phyloP scores from a whole-genome alignment of 345 rosid genomes.

The Moricandia arvensis region DNA sequence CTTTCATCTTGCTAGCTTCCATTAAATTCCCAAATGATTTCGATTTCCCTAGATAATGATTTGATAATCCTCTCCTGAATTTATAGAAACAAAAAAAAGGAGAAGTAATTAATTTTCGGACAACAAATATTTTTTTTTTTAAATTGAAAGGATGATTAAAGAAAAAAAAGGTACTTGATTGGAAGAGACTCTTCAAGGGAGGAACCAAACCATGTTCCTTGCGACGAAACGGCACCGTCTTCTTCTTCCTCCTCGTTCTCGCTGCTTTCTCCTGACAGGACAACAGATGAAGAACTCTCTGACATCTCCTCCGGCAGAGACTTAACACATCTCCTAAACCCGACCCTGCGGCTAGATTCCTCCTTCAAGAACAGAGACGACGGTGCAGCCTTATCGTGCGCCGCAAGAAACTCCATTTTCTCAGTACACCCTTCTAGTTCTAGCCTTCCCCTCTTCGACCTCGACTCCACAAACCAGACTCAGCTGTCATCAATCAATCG shows the following conservation, averaged over 20 bases:
- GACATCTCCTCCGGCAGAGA: slow-evolving; percentile 33
- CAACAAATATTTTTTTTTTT: not conserved
- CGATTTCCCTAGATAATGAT: slow-evolving; percentile 72
- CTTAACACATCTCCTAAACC: slow-evolving; percentile 26
- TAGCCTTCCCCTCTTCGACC: not conserved
- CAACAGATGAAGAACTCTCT: slow-evolving; percentile 63
- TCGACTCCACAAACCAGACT: not conserved
- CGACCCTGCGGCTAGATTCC: slow-evolving; percentile 28
- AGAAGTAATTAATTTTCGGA: not conserved
- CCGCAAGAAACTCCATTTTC: slow-evolving; percentile 56
- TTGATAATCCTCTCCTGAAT: slow-evolving; percentile 79
- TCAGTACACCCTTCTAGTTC: not conserved
- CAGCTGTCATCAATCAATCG: too few species aligned
- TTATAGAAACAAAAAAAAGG: not conserved
- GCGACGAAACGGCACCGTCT: slow-evolving; percentile 37
- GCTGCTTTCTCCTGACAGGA: slow-evolving; percentile 49
- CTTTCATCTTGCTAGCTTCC: slow-evolving; percentile 50
- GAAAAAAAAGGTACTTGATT: slow-evolving; percentile 47
- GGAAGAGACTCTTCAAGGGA: slow-evolving; percentile 69
- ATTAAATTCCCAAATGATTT: slow-evolving; percentile 71
- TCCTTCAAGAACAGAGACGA: slow-evolving; percentile 33
- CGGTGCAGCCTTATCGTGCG: slow-evolving; percentile 30
- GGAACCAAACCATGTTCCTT: slow-evolving; percentile 26
- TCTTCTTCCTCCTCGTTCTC: slow-evolving; percentile 40
- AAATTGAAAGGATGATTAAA: not conserved